Evolutionary conservation across 1,139 yeast genomes (phyloP).

Genomic region (Taphrina deformans): DNA sequence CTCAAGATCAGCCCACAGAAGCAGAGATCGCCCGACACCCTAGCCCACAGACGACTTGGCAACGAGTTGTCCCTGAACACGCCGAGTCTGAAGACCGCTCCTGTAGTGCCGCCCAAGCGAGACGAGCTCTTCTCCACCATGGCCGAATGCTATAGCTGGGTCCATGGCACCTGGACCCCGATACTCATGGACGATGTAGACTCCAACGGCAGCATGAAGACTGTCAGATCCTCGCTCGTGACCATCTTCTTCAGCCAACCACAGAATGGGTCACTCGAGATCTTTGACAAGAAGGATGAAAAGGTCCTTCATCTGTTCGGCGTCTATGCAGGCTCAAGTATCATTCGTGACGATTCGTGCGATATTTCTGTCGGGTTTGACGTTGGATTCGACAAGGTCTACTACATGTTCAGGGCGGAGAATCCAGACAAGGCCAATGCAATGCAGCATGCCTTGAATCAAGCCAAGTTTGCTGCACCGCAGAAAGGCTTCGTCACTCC

Average conservation of each 20-base stretch:
- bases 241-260: constrained; percentile 10
- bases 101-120: not conserved
- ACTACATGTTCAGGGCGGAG: constrained; percentile 30
- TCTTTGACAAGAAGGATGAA: constrained; percentile 20
- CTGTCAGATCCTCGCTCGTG: constrained; percentile 23
- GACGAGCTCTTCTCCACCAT: constrained; percentile 23
- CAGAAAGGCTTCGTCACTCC: constrained; percentile 27
- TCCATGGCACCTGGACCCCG: constrained; percentile 27
- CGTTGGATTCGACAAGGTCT: constrained; percentile 29
- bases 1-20: constrained; percentile 12
- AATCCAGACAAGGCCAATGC: constrained; percentile 31
- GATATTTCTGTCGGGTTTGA: constrained; percentile 32
- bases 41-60: constrained; percentile 25
- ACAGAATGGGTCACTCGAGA: constrained; percentile 20
- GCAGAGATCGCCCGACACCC: not conserved
- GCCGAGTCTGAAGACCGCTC: not conserved
- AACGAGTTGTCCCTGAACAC: constrained; percentile 14
- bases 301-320: constrained; percentile 14
- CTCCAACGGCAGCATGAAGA: constrained; percentile 12
- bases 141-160: constrained; percentile 32
- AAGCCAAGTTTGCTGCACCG: constrained; percentile 27
- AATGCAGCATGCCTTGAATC: constrained; percentile 23
- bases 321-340: constrained; percentile 18
- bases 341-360: constrained; percentile 31
- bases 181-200: constrained; percentile 30